Evolutionary conservation across 352 stramenopile species (phyloP).

Genomic region (Globisporangium carolinianum): DNA sequence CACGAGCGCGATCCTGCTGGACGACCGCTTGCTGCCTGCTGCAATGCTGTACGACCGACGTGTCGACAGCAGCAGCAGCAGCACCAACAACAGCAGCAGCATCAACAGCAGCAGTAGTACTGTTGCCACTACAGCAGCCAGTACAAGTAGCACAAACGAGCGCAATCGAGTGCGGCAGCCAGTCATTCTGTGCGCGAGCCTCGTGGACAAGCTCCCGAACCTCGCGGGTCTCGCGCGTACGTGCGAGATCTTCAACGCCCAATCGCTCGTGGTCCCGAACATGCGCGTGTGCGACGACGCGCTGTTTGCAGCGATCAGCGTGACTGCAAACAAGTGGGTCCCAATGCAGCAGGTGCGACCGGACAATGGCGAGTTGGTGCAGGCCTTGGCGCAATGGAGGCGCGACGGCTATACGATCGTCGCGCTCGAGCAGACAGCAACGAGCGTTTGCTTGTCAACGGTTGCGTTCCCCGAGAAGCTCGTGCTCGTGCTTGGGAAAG

Average conservation of each 20-base stretch:
- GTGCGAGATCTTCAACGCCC: constrained; percentile 93
- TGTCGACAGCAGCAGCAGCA: constrained; percentile 6
- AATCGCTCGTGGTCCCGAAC: constrained; percentile 88
- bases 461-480: constrained; percentile 87
- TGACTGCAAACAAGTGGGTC: constrained; percentile 94
- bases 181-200: constrained; percentile 73
- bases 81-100: constrained; percentile 4
- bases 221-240: constrained; percentile 90
- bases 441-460: constrained; percentile 78
- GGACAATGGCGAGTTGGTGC: constrained; percentile 26
- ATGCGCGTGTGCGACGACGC: constrained; percentile 79
- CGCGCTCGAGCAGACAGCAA: constrained; percentile 92
- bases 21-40: constrained; percentile 47
- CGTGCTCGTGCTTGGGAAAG: constrained; percentile 93
- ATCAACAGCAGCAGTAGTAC: constrained; percentile 7
- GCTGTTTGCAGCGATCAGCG: constrained; percentile 88
- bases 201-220: constrained; percentile 95
- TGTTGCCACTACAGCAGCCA: constrained; percentile 9
- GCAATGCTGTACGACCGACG: constrained; percentile 21
- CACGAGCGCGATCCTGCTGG: constrained; percentile 46
- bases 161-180: constrained; percentile 44
- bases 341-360: constrained; percentile 86
- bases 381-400: constrained; percentile 60
- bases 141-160: constrained; percentile 43
- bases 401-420: constrained; percentile 89